Base-by-base conservation (phyloP, 805 yeast genomes). In the Yarrowia hollandica region DNA sequence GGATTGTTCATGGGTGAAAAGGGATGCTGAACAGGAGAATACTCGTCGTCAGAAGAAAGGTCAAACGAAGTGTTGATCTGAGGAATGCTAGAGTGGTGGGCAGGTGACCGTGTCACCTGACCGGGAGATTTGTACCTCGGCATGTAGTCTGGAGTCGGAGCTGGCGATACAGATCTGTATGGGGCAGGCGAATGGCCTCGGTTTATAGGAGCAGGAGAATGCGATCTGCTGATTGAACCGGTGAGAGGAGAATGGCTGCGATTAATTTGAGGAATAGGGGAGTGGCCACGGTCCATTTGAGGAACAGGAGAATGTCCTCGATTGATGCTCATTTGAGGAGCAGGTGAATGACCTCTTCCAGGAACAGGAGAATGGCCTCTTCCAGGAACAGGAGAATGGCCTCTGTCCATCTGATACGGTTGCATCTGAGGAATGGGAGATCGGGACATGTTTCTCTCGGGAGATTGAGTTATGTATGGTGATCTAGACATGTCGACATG, bases 41-140 rank as follows among this genome's bases (percentile, higher is more conserved):
- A 26, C 12, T 31, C 37, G 35, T 44, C 54, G 25, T 44, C 54
- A 1, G 54, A 44, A 4, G 54, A 44, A 16, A 44, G 9, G 14
- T 30, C 37, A n/a, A 44, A 30, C 6, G 19, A 30, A 2, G 48
- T 41, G 48, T 25, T 41, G 33, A 41, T 41, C n/a, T n/a, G n/a
- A n/a, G n/a, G n/a, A n/a, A n/a, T n/a, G n/a, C n/a, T n/a, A n/a
- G n/a, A n/a, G 3, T 14, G 37, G 19, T 15, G 26, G 11, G 25
- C 23, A 7, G 39, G 23, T 1, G 41, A 14, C 5, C 41, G 41
- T 6, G 11, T 35, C 9, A 35, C 26, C 26, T 37, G 14, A 21
- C 3, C 41, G 10, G 41, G 25, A 2, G n/a, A n/a, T n/a, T n/a
- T n/a, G n/a, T n/a, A n/a, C n/a, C n/a, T n/a, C n/a, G n/a, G n/a